Conservation (phyloP, 371 early-diverging fungal genomes). For the Mucor velutinosus region DNA sequence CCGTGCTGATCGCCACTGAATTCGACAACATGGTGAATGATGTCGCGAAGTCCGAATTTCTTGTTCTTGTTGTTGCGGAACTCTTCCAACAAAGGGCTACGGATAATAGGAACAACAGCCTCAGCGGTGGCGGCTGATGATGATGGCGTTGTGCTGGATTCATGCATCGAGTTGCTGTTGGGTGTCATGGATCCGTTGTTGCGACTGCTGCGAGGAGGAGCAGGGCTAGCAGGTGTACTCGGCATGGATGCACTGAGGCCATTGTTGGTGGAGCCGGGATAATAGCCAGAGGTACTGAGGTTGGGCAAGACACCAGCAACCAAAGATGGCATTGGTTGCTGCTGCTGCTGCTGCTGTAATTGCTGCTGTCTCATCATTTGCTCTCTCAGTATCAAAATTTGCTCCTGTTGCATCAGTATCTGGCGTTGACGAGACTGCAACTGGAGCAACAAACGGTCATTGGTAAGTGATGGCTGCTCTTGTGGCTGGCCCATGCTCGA, state of each 20-base stretch:
- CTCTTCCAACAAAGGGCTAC: conserved; percentile 89
- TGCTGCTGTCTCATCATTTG: conserved; percentile 42
- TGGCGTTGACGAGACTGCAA: conserved; percentile 47
- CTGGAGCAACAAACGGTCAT: conserved; percentile 40
- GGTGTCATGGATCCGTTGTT: conserved; percentile 1
- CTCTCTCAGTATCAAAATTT: conserved; percentile 39
- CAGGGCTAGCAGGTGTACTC: conserved; percentile 5
- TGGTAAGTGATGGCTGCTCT: conserved; percentile 1
- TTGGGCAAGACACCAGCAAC: neutral
- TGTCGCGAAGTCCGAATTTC: conserved; percentile 92
- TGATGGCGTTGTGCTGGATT: neutral
- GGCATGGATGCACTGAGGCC: neutral
- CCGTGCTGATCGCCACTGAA: conserved; percentile 99
- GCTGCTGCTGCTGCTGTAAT: conserved; percentile 10
- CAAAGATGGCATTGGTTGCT: neutral
- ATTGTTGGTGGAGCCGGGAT: neutral
- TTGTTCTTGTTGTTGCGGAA: conserved; percentile 93
- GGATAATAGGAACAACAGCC: conserved; percentile 39
- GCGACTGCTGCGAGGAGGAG: conserved; percentile 3
- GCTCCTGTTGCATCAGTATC: conserved; percentile 46
- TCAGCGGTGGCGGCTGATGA: neutral
- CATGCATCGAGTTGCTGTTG: neutral
- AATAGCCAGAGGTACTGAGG: neutral
- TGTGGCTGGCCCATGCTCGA: neutral
- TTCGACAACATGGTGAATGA: conserved; percentile 91